Evolutionary conservation across 2,329 filamentous ascomycete species (phyloP).

Genomic region (Fusarium graminum): DNA sequence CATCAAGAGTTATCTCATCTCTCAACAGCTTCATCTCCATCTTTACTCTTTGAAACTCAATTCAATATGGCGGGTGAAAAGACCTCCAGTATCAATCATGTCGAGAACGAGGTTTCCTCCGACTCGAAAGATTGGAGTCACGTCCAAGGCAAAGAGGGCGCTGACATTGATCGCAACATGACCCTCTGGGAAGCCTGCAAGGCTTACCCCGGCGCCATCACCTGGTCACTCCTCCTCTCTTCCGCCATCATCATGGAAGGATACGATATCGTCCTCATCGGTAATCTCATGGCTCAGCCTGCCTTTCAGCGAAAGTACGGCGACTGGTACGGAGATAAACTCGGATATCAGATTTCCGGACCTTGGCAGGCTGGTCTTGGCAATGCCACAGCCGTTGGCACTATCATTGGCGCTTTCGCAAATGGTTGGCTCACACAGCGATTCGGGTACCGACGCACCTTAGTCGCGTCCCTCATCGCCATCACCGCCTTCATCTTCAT

Average conservation of each 20-base stretch:
- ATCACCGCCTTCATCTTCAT: slow-evolving; percentile 49
- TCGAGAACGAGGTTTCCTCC: slow-evolving; percentile 1
- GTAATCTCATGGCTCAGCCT: slow-evolving; percentile 45
- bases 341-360: slow-evolving; percentile 40
- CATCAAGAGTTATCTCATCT: not conserved
- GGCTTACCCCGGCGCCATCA: slow-evolving; percentile 31
- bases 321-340: slow-evolving; percentile 40
- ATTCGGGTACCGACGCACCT: slow-evolving; percentile 59
- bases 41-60: too few relatives aligned
- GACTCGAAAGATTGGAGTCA: slow-evolving; percentile 34
- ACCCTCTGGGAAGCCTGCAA: slow-evolving; percentile 17
- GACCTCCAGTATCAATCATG: not conserved
- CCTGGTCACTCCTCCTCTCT: slow-evolving; percentile 43
- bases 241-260: slow-evolving; percentile 48
- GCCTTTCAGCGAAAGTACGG: slow-evolving; percentile 43
- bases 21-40: not conserved
- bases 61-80: slow-evolving; percentile 1
- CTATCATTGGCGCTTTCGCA: slow-evolving; percentile 42
- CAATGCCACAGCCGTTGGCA: slow-evolving; percentile 29
- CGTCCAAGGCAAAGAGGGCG: slow-evolving; percentile 28
- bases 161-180: slow-evolving; percentile 34
- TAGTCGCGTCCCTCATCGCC: slow-evolving; percentile 60
- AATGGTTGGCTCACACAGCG: slow-evolving; percentile 42
- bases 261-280: slow-evolving; percentile 38
- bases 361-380: slow-evolving; percentile 26